Conservation (phyloP, 2,329 filamentous ascomycete species). For the Pseudogymnoascus sp. region DNA sequence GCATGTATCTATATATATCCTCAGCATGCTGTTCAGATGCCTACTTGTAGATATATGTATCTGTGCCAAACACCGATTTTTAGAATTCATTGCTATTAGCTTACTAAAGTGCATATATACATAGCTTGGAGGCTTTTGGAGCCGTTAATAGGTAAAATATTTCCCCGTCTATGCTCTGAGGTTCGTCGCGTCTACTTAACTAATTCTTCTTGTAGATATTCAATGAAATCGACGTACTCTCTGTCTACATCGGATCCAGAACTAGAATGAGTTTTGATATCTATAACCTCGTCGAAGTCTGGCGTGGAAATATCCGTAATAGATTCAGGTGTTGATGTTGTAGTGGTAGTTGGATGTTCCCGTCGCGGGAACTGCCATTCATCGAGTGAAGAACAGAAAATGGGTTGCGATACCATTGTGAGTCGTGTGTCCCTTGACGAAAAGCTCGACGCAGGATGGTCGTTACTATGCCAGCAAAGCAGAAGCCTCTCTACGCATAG, state of each 20-base stretch:
- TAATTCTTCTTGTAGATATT: not conserved
- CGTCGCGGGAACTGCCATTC: not conserved
- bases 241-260: not conserved
- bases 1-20: not conserved
- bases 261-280: not conserved
- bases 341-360: not conserved
- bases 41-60: not conserved
- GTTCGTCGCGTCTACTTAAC: not conserved
- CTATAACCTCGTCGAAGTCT: not conserved
- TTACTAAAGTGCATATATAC: not conserved
- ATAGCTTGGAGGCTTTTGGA: not conserved
- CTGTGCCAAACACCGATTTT: not conserved
- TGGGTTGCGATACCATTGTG: not conserved
- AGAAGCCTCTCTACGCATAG: constrained; percentile 15
- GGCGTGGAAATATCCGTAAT: not conserved
- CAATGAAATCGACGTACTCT: not conserved
- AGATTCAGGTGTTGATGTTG: not conserved
- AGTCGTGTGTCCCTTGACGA: not conserved
- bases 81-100: not conserved
- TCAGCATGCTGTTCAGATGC: not conserved
- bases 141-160: not conserved
- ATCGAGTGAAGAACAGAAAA: not conserved
- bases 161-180: not conserved
- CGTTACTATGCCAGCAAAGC: constrained; percentile 17
- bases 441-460: not conserved